These are phyloP conservation scores for Lantana camara DNA, from an alignment of 257 asterid species.

Conservation along the genomic window DNA sequence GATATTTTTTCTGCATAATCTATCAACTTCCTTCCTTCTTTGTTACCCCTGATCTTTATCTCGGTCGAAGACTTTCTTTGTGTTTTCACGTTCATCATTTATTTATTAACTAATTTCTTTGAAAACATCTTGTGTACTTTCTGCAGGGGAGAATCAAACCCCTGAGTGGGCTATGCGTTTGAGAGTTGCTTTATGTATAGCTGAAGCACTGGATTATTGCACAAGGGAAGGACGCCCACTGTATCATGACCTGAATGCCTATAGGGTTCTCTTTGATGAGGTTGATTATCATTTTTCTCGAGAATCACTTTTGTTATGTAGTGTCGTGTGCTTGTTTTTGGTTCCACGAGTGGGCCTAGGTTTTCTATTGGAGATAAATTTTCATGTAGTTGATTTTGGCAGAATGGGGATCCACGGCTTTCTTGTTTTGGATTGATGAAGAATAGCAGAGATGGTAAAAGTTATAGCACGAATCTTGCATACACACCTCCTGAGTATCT, in stretches of 20 bases:
- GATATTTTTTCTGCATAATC: constrained; percentile 6
- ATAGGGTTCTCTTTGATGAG: constrained; percentile 98
- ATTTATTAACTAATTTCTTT: neutral
- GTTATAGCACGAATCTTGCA: constrained; percentile 98
- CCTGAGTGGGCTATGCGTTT: constrained; percentile 99
- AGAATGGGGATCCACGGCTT: constrained; percentile 96
- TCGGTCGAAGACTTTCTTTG: no score
- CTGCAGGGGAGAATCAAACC: constrained; percentile 95
- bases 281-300: constrained; percentile 39
- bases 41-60: neutral
- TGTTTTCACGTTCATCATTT: no score
- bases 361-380: constrained; percentile 16
- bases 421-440: constrained; percentile 98
- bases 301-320: constrained; percentile 20
- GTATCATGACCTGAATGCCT: constrained; percentile 97
- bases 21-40: no score
- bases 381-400: constrained; percentile 40
- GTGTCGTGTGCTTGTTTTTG: constrained; percentile 14
- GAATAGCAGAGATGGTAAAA: constrained; percentile 98
- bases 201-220: constrained; percentile 96
- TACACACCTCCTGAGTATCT: constrained; percentile 98
- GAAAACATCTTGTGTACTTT: constrained; percentile 23
- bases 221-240: constrained; percentile 90
- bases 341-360: neutral
- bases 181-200: constrained; percentile 91